A percentile compares a stretch with the other conserved stretches of the same genome.
phyloP scores from a whole-genome alignment of 305 asterid genomes.

The Fraxinus dipetala region DNA sequence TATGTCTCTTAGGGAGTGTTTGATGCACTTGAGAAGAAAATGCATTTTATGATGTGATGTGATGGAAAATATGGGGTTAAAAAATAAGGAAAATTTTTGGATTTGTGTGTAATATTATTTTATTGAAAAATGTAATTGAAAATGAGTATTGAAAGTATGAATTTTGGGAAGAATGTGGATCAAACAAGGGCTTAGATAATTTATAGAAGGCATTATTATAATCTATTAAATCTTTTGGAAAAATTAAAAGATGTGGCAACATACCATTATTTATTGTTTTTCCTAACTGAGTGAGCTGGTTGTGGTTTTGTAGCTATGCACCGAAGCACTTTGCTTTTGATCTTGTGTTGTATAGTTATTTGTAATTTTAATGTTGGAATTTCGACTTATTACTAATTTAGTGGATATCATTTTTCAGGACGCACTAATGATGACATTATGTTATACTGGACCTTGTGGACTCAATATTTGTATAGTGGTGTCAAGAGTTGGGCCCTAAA shows the following conservation, averaged over 20 bases:
- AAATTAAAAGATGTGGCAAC: not conserved
- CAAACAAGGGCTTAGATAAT: not conserved
- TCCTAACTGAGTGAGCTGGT: not conserved
- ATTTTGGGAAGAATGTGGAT: not conserved
- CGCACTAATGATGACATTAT: not conserved
- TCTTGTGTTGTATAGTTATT: not conserved
- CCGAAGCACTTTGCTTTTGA: not conserved
- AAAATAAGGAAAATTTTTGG: too few relatives aligned
- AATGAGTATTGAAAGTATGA: not conserved
- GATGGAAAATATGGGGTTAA: not conserved
- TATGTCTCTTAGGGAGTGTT: not conserved
- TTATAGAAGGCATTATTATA: not conserved
- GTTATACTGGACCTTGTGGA: not conserved
- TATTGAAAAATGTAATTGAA: not conserved
- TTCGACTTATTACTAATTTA: not conserved
- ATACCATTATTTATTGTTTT: not conserved
- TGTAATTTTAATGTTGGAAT: not conserved
- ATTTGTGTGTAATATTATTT: too few relatives aligned
- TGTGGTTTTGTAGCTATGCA: not conserved
- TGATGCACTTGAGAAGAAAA: not conserved
- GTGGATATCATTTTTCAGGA: not conserved
- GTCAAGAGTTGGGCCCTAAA: not conserved
- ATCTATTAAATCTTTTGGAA: not conserved
- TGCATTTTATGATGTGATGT: not conserved
- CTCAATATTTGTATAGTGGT: not conserved